Percentiles rank a stretch among this genome's conserved stretches.
These are phyloP conservation scores for Didymella keratinophila DNA, from an alignment of 2,329 filamentous ascomycete genomes.

Conservation along the genomic window DNA sequence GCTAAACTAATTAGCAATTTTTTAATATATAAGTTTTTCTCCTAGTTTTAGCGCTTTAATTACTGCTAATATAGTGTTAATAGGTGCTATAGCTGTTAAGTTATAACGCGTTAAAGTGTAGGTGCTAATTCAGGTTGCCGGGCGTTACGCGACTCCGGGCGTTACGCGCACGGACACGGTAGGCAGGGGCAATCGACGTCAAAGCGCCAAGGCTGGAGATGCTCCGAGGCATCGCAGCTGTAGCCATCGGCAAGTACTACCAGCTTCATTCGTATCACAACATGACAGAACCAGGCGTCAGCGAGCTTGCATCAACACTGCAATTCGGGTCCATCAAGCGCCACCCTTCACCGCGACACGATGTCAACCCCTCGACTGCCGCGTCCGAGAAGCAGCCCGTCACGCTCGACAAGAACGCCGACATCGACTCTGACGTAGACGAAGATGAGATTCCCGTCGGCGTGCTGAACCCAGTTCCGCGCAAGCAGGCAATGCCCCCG, in stretches of 20 bases:
- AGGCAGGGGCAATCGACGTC: conserved; percentile 32
- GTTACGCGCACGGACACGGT: too few relatives aligned
- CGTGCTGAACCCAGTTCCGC: conserved; percentile 64
- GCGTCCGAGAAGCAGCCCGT: conserved; percentile 72
- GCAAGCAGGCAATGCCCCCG: conserved; percentile 70
- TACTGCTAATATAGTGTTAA: too few relatives aligned
- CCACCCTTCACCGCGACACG: conserved; percentile 74
- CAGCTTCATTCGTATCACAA: background rate
- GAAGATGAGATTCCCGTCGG: conserved; percentile 75
- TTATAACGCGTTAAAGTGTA: too few relatives aligned
- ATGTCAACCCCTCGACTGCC: conserved; percentile 81
- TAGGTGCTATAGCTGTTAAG: too few relatives aligned
- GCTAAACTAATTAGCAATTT: too few relatives aligned
- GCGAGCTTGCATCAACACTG: conserved; percentile 76
- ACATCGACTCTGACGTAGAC: conserved; percentile 59
- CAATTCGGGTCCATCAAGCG: conserved; percentile 82
- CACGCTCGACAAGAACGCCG: conserved; percentile 44
- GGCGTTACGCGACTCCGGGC: too few relatives aligned
- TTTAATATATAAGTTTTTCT: too few relatives aligned
- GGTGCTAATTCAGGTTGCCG: too few relatives aligned
- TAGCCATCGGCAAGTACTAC: conserved; percentile 1
- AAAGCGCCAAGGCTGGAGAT: conserved; percentile 34
- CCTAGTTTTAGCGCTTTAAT: too few relatives aligned
- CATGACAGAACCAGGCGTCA: conserved; percentile 18
- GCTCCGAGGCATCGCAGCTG: conserved; percentile 13